Base-by-base conservation (phyloP, 768 basidiomycete species). In the Phallus indusiatus region DNA sequence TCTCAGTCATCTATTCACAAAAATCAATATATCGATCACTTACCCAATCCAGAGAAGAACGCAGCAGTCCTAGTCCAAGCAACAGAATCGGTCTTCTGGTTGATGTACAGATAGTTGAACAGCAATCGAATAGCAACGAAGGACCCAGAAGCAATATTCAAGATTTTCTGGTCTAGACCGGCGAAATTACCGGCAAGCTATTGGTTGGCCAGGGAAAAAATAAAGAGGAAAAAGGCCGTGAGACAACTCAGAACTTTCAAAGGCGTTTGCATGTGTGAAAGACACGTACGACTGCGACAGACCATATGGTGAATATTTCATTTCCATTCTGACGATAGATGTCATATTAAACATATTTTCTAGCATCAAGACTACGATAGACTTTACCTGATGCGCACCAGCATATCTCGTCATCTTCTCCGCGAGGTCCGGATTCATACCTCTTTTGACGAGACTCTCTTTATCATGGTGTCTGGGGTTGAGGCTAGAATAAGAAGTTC, bases 241-340 rank as follows among this genome's bases (percentile, higher is more conserved):
- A 54, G 16, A 60, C 51, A 53, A 53, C 33, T 58, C 11, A 46
- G 28, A 21, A 37, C 2, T 36, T 34, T 21, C 24, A 24, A n/a
- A 56, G 36, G n/a, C 12, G 20, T 24, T n/a, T 16, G 18, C 24
- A 16, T 53, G 21, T 42, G n/a, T 54, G 14, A 12, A 28, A 7
- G n/a, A 20, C 33, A 54, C 57, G 7, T n/a, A 61, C 61, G 68
- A 74, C 64, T 5, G 70, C 70, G 5, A 68, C 72, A 42, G 65
- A 65, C 74, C 71, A 76, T 20, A 74, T 66, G 0, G 73, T 68
- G 60, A 70, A 65, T 9, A 62, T 64, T 57, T 74, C 73, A 28
- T 67, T 69, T 11, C 73, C 73, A 47, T 74, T 73, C 62, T 64
- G n/a, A 4, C 4, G 7, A 55, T 16, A 21, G 2, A 21, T 7